These are phyloP conservation scores for Fistulifera pelliculosa DNA, from an alignment of 108 stramenopile genomes.

Conservation along the genomic window DNA sequence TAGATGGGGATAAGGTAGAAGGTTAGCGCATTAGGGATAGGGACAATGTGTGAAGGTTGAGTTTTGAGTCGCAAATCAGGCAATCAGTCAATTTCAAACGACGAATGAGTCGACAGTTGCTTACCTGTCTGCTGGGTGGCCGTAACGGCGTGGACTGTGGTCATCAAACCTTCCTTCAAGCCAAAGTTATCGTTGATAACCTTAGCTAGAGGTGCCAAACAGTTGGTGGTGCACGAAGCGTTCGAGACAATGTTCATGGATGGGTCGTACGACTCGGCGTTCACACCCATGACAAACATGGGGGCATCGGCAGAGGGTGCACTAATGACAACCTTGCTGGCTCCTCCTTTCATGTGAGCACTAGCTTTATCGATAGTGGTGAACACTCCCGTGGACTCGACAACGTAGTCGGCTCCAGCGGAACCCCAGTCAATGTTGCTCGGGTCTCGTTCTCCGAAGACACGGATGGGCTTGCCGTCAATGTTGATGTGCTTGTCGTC, in stretches of 20 bases:
- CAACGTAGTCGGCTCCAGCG: slow-evolving; percentile 91
- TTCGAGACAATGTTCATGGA: slow-evolving; percentile 97
- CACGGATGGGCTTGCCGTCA: slow-evolving; percentile 73
- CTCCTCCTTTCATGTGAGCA: slow-evolving; percentile 85
- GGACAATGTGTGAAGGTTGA: no score
- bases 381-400: slow-evolving; percentile 97
- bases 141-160: slow-evolving; percentile 98
- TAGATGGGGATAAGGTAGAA: no score
- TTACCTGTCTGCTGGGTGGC: slow-evolving; percentile 97
- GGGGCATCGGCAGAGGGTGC: slow-evolving; percentile 95
- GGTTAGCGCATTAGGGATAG: no score
- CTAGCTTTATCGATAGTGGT: slow-evolving; percentile 75
- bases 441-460: slow-evolving; percentile 92
- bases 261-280: slow-evolving; percentile 78
- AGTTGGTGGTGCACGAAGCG: slow-evolving; percentile 99
- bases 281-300: slow-evolving; percentile 99
- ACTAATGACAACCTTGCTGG: slow-evolving; percentile 97
- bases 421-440: slow-evolving; percentile 88
- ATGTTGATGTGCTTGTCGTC: slow-evolving; percentile 53
- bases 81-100: no score
- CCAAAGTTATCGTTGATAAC: slow-evolving; percentile 97
- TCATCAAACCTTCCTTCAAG: slow-evolving; percentile 96
- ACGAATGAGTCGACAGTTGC: no score
- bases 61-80: no score
- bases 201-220: slow-evolving; percentile 97